A percentile compares a stretch with the other conserved stretches of the same genome.
Conservation (phyloP, 306 rosid species). For the Gastrolobium villosum region DNA sequence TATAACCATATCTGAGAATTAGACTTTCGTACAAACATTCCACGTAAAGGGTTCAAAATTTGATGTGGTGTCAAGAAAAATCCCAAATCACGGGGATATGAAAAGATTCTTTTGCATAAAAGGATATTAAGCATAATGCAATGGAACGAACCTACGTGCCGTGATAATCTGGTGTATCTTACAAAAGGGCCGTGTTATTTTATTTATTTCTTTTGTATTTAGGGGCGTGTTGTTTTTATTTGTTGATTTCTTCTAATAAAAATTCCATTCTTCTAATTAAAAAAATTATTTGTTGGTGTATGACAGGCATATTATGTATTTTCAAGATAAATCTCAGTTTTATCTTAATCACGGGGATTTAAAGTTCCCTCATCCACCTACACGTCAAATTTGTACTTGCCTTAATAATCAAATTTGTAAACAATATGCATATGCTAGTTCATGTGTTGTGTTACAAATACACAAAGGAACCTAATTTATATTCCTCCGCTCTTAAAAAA, state of each 20-base stretch:
- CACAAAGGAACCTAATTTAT: conserved; percentile 21
- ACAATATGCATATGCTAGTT: conserved; percentile 19
- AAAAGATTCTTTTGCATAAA: not conserved
- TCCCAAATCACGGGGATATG: not conserved
- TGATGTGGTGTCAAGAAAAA: not conserved
- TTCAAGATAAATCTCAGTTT: not conserved
- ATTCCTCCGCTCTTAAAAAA: not conserved
- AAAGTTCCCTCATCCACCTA: not conserved
- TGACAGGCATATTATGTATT: conserved; percentile 19
- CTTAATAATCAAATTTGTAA: conserved; percentile 5
- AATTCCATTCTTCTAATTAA: too few relatives aligned
- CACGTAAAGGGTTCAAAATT: conserved; percentile 3
- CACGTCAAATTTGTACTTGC: not conserved
- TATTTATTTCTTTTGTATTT: not conserved
- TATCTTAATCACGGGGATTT: not conserved
- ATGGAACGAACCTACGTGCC: not conserved
- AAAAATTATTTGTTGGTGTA: not conserved
- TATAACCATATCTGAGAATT: not conserved
- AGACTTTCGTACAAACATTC: conserved; percentile 12
- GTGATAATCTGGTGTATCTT: not conserved
- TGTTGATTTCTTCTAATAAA: too few relatives aligned
- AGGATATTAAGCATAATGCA: conserved; percentile 10
- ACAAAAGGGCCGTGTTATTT: not conserved
- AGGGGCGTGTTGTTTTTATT: too few relatives aligned
- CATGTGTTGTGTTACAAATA: not conserved